Base-by-base conservation (phyloP, 2,329 filamentous ascomycete species). In the Macroventuria anomochaeta region DNA sequence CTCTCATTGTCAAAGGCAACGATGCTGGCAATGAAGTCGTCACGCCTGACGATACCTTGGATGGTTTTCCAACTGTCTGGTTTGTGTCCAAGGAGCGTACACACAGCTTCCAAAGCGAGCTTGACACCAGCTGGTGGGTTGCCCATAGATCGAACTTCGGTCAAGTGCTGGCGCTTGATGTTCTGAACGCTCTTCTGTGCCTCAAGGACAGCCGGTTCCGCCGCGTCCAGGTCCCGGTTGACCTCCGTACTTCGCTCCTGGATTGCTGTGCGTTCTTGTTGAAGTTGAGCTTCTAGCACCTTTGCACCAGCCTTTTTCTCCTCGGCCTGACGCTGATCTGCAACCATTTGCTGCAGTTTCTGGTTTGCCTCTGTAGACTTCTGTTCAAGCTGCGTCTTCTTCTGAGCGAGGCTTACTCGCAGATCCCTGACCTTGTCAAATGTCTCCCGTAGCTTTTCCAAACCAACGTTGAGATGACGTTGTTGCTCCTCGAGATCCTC, bases 401-500 rank as follows among this genome's bases (percentile, higher is more conserved):
- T 99, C 76, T 96, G 88, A 1, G 93, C 93, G 53, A 99, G 83
- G 75, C 92, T 97, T 63, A 85, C 88, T 67, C 93, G 88, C 55
- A 99, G 82, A 74, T 97, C 93, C 57, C 91, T 88, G 50, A 99
- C 95, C 79, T 99, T 97, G 76, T 96, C 92, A 18, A 97, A 93
- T 2, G 95, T 99, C 76, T 97, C 95, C 64, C 91, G 86, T 23
- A 99, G 82, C 76, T 99, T 99, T 79, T 99, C 95, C 2, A 99
- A 84, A 82, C 95, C 96, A 51, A 97, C 93, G 68, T 99, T 99
- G 58, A 99, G 82, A 83, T 99, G 95, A 25, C 95, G 89, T 73
- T 99, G 95, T 75, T 99, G 95, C 73, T 99, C 95, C 75, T 99
- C 95, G 1, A 99, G 84, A 71, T 99, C 95, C 74, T 97, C 95